Base-by-base conservation (phyloP, 2,329 filamentous ascomycete species). In the Monilinia fructicola region DNA sequence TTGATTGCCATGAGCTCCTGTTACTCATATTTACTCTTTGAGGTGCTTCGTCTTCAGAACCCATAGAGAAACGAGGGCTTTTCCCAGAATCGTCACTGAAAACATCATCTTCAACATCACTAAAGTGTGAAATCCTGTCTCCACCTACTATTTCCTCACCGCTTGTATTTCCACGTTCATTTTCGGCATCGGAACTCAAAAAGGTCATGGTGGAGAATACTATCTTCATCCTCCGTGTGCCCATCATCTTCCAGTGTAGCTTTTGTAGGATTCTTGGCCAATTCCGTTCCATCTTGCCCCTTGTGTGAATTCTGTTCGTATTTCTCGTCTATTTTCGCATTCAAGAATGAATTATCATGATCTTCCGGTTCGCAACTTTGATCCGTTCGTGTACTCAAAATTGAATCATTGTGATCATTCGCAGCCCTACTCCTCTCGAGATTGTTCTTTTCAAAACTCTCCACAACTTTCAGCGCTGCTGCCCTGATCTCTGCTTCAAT, bases 401-500 rank as follows among this genome's bases (percentile, higher is more conserved):
- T 69, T 2, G 78, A 78, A 62, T 75, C 70, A 18, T 77, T 74
- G 5, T 69, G 65, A 26, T 67, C 71, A 14, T 66, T 71, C 35
- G 69, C 26, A 18, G 50, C 12, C 21, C 6, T n/a, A 31, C 23
- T 18, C 50, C 48, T 35, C 5, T 6, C 12, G 44, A 12, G 77
- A 64, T 73, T 74, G 48, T 79, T 76, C 46, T 78, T 72, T 65
- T 82, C 80, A 21, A 84, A 79, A 52, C 79, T 80, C 2, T 79
- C 80, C 12, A 85, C 78, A 18, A 85, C 82, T 28, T 81, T 81
- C 61, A 80, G 78, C 1, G 83, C 83, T 0, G 83, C 83, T 31
- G 80, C 81, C 42, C 84, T 82, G 67, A 86, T 85, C 46, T 84
- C 76, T 9, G 81, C 83, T 70, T 85, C 82, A 2, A 84, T 83